Conservation (phyloP, 441 rosid genomes). For the Omphalea diandra region DNA sequence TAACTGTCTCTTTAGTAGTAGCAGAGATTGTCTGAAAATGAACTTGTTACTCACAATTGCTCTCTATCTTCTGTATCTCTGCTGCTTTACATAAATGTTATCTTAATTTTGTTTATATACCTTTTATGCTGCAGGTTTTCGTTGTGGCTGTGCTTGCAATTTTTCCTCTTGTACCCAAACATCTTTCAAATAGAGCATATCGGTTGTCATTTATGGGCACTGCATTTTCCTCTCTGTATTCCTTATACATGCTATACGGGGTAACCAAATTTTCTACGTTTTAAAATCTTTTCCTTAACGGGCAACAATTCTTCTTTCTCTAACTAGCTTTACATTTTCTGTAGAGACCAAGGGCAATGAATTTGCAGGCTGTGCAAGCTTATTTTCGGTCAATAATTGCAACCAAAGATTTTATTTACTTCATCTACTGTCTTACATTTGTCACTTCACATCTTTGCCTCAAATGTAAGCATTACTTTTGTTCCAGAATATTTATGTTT, state of each 20-base stretch:
- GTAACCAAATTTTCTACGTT: conserved; percentile 35
- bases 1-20: background rate
- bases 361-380: conserved; percentile 80
- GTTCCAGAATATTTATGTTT: background rate
- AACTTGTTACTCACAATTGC: background rate
- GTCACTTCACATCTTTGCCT: conserved; percentile 89
- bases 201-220: conserved; percentile 95
- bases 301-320: conserved; percentile 17
- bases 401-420: conserved; percentile 86
- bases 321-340: conserved; percentile 27
- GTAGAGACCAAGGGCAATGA: conserved; percentile 90
- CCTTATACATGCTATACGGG: conserved; percentile 84
- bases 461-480: conserved; percentile 57
- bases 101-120: conserved; percentile 16
- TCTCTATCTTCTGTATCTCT: conserved; percentile 1
- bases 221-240: conserved; percentile 72
- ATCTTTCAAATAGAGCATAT: conserved; percentile 80
- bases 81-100: background rate
- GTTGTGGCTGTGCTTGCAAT: conserved; percentile 89
- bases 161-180: conserved; percentile 69
- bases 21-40: background rate
- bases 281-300: conserved; percentile 12
- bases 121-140: conserved; percentile 61
- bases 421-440: conserved; percentile 84
- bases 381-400: conserved; percentile 77